Conservation (phyloP, 1,284 basidiomycete species). For the Schizopora paradoxa region DNA sequence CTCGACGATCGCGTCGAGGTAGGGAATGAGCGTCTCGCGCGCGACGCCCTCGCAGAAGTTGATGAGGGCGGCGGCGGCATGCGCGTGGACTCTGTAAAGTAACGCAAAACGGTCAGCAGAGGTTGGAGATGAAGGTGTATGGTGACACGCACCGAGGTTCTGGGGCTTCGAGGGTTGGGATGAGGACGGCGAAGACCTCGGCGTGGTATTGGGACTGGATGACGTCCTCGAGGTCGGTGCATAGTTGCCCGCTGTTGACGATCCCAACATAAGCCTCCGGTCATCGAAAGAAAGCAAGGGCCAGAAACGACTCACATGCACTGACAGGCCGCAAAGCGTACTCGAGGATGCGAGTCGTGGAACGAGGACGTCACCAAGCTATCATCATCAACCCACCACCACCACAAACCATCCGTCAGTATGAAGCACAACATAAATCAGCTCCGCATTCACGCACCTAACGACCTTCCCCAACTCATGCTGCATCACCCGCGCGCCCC, state of each 20-base stretch:
- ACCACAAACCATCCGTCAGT: conserved; percentile 6
- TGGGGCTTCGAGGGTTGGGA: conserved; percentile 70
- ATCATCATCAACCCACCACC: conserved; percentile 9
- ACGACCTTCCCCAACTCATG: conserved; percentile 73
- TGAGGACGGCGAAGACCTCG: conserved; percentile 62
- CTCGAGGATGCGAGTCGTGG: conserved; percentile 71
- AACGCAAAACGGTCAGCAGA: no score
- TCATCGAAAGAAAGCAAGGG: neutral
- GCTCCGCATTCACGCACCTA: conserved; percentile 52
- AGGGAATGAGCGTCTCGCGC: conserved; percentile 63
- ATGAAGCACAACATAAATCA: conserved; percentile 5
- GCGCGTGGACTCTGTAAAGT: conserved; percentile 66
- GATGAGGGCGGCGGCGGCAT: conserved; percentile 81
- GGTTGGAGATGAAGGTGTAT: neutral
- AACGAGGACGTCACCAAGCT: conserved; percentile 75
- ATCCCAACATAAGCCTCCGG: conserved; percentile 10
- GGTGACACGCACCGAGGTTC: conserved; percentile 55
- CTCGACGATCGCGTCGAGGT: conserved; percentile 73
- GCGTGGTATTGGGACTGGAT: conserved; percentile 67
- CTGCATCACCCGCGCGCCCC: conserved; percentile 49
- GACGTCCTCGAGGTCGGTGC: conserved; percentile 81
- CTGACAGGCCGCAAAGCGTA: conserved; percentile 81
- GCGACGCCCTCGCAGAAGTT: conserved; percentile 85
- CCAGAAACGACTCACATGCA: conserved; percentile 58
- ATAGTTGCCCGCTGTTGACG: conserved; percentile 75